Evolutionary conservation across 257 asterid species (phyloP).

Genomic region (Sherardia arvensis): DNA sequence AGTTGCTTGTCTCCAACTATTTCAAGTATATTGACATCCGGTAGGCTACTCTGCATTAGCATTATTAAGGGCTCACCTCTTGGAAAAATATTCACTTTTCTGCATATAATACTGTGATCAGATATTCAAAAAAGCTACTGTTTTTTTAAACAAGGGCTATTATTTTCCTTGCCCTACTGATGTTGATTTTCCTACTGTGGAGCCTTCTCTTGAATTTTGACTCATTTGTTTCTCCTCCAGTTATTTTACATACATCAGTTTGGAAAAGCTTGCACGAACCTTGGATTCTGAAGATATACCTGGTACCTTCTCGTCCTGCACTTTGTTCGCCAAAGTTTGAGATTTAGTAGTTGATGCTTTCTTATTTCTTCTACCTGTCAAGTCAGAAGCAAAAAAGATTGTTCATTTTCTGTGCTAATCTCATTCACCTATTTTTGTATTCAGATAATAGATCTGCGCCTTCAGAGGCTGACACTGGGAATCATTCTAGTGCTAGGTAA

Average conservation of each 20-base stretch:
- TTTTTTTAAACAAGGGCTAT: no score
- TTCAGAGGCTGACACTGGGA: conserved; percentile 19
- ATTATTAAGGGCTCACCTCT: neutral
- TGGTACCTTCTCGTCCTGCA: conserved; percentile 10
- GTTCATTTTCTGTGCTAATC: neutral
- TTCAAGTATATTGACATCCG: conserved; percentile 71
- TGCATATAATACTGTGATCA: neutral
- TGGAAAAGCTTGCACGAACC: conserved; percentile 57
- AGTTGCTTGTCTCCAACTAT: conserved; percentile 59
- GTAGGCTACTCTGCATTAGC: conserved; percentile 27
- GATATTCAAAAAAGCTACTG: no score
- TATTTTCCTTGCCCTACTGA: neutral
- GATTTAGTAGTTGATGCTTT: neutral
- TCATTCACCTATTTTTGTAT: conserved; percentile 9
- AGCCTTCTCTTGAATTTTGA: neutral
- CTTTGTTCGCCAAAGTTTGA: neutral
- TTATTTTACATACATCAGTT: conserved; percentile 63
- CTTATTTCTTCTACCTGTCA: neutral
- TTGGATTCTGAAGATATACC: conserved; percentile 41
- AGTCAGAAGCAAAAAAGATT: neutral
- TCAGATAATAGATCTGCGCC: conserved; percentile 31
- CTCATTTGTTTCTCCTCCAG: conserved; percentile 26
- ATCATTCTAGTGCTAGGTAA: conserved; percentile 45
- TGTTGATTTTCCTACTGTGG: neutral
- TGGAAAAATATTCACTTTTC: neutral